These are phyloP conservation scores for Rosa multiflora DNA, from an alignment of 306 rosid genomes.

Conservation along the genomic window DNA sequence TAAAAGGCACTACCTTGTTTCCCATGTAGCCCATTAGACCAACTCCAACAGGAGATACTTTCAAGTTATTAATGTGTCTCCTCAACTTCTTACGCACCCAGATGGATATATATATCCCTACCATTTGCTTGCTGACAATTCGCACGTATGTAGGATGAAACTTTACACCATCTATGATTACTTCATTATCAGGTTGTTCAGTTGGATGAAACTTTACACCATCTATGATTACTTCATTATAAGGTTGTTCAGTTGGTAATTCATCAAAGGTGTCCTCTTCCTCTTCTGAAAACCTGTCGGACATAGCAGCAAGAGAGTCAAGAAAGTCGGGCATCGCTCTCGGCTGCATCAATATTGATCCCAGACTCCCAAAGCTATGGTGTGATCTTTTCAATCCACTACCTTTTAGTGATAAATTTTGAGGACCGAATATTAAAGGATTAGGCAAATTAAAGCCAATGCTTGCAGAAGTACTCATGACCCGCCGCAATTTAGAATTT, in stretches of 20 bases:
- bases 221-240: slow-evolving; percentile 14
- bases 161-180: slow-evolving; percentile 14
- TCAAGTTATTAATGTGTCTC: slow-evolving; percentile 79
- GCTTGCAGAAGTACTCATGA: slow-evolving; percentile 75
- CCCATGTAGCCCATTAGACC: slow-evolving; percentile 99
- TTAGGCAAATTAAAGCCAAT: slow-evolving; percentile 58
- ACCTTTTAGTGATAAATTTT: slow-evolving; percentile 19
- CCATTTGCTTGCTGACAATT: slow-evolving; percentile 97
- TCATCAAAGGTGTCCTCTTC: slow-evolving; percentile 56
- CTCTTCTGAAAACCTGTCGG: slow-evolving; percentile 43
- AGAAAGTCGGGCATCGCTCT: slow-evolving; percentile 44
- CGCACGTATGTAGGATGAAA: slow-evolving; percentile 60
- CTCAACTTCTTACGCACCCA: slow-evolving; percentile 94
- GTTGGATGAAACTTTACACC: slow-evolving; percentile 33
- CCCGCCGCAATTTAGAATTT: slow-evolving; percentile 70
- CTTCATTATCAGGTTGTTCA: slow-evolving; percentile 25
- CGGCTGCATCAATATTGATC: slow-evolving; percentile 42
- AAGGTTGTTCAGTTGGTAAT: slow-evolving; percentile 32
- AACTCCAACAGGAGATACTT: slow-evolving; percentile 90
- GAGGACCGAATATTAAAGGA: slow-evolving; percentile 31
- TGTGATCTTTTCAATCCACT: slow-evolving; percentile 53
- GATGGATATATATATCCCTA: slow-evolving; percentile 84
- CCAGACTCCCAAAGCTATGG: slow-evolving; percentile 66
- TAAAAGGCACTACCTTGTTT: slow-evolving; percentile 67
- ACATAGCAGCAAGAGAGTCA: slow-evolving; percentile 50